Conservation (phyloP, 2,329 filamentous ascomycete species). For the Cercospora zeae-maydis region DNA sequence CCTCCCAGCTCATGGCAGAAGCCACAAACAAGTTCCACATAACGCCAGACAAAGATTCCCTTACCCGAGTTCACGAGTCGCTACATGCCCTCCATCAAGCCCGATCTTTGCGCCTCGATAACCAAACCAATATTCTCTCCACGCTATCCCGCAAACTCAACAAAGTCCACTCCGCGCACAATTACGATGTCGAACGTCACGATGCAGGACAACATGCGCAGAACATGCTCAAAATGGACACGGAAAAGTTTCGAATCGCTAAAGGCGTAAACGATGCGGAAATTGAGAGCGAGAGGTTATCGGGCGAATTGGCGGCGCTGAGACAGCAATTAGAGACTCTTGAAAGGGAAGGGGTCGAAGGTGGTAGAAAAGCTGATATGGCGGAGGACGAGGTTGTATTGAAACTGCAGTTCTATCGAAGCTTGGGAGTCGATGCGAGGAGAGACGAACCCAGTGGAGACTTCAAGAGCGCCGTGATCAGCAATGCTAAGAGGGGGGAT, state of each 20-base stretch:
- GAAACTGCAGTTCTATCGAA: constrained; percentile 85
- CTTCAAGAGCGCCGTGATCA: constrained; percentile 79
- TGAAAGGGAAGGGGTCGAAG: constrained; percentile 83
- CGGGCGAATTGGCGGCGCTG: constrained; percentile 71
- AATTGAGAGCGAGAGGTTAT: constrained; percentile 90
- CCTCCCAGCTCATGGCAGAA: constrained; percentile 67
- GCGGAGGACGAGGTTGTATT: constrained; percentile 55
- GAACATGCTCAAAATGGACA: constrained; percentile 82
- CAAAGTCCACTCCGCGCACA: constrained; percentile 70
- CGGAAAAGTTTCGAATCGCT: constrained; percentile 89
- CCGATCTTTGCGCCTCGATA: constrained; percentile 66
- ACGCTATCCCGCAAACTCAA: constrained; percentile 71
- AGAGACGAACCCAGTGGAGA: constrained; percentile 69
- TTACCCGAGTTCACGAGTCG: constrained; percentile 79
- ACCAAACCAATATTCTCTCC: constrained; percentile 39
- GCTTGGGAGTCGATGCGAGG: constrained; percentile 85
- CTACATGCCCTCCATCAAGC: constrained; percentile 79
- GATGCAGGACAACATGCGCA: constrained; percentile 76
- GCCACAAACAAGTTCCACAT: constrained; percentile 96
- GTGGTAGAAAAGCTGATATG: constrained; percentile 49
- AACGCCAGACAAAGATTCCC: constrained; percentile 75
- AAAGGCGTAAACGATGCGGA: constrained; percentile 86
- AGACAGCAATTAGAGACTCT: constrained; percentile 73
- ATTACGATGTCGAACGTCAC: constrained; percentile 70
- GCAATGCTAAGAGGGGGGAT: constrained; percentile 82